Evolutionary conservation across 2,329 filamentous ascomycete species (phyloP), one percentile per base, ranked within the genome.

Genomic region (Fusarium napiforme): DNA sequence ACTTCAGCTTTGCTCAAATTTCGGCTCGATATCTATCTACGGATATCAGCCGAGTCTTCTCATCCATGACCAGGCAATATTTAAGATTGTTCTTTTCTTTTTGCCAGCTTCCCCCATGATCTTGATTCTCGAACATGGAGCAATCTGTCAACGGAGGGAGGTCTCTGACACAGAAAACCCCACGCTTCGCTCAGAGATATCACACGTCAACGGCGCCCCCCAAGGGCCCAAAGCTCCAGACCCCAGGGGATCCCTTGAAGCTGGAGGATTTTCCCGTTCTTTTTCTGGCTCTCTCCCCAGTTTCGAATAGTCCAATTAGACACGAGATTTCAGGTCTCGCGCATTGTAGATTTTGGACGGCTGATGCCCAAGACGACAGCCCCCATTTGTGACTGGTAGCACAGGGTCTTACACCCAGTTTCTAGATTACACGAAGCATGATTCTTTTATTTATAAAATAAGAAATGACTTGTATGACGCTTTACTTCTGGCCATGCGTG

Each of bases 141-240:
- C 39, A 58, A 34, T 67, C 55, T 62, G 47, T 67, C 36, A 28
- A 64, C 36, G 12, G 49, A 40, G 49, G 49, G 49, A 46, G 49
- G 49, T 55, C 40, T 64, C 57, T 40, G 61, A 60, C 26, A 69
- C 50, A 64, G 50, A n/a, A 43, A 73, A 73, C 70, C 71, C 71
- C 71, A 73, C 70, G 70, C 66, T 60, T 34, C 47, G 53, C 30
- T 69, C 60, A 59, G 18, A 34, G 49, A 75, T 69, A 74, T 74
- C 70, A 71, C 70, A 72, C 62, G 70, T 77, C 74, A 76, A 76
- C 65, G 64, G 63, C 52, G 64, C 34, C 37, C 60, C 61, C 63
- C 67, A 40, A 46, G 64, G 47, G 58, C 61, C 63, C 67, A 40
- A 46, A 66, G 47, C 66, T 62, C 60, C 47, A 57, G 43, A 59